Evolutionary conservation across 2,329 filamentous ascomycete genomes (phyloP).

Genomic region (Fusarium ambrosium): DNA sequence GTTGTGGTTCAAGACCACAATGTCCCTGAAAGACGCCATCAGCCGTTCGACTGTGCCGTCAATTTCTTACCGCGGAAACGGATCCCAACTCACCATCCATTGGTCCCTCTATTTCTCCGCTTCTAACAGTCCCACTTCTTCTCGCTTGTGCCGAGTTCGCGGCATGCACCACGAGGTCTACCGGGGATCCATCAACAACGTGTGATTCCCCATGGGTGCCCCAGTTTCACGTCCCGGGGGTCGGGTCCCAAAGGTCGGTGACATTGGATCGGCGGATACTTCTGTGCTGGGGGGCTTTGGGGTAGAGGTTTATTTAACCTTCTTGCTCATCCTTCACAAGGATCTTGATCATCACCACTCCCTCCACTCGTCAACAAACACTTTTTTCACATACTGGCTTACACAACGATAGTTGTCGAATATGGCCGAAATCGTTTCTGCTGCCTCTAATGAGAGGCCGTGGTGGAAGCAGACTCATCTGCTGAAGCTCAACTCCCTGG

Average conservation of each 20-base stretch:
- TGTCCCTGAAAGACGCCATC: not conserved
- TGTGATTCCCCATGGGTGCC: constrained; percentile 28
- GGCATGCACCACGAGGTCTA: not conserved
- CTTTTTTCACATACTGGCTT: not conserved
- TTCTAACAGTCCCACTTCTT: not conserved
- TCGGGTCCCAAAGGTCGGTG: not conserved
- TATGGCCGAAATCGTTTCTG: not conserved
- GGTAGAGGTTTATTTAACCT: constrained; percentile 3
- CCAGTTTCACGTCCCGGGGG: constrained; percentile 15
- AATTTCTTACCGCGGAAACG: not conserved
- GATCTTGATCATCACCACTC: not conserved
- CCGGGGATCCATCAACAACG: constrained; percentile 18
- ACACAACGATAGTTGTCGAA: not conserved
- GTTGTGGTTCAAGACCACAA: not conserved
- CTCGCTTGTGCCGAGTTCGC: constrained; percentile 1
- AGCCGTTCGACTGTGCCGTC: not conserved
- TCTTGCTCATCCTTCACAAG: not conserved
- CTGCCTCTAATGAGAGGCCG: constrained; percentile 10
- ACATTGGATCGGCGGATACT: not conserved
- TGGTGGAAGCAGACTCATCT: constrained; percentile 33
- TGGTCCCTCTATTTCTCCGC: not conserved
- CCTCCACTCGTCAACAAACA: not conserved
- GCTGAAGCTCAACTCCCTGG: constrained; percentile 34
- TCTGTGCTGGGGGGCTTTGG: not conserved
- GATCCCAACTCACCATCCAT: not conserved